These are phyloP conservation scores for Trichocladium uniseriatum DNA, from an alignment of 495 filamentous ascomycete genomes.

Conservation along the genomic window DNA sequence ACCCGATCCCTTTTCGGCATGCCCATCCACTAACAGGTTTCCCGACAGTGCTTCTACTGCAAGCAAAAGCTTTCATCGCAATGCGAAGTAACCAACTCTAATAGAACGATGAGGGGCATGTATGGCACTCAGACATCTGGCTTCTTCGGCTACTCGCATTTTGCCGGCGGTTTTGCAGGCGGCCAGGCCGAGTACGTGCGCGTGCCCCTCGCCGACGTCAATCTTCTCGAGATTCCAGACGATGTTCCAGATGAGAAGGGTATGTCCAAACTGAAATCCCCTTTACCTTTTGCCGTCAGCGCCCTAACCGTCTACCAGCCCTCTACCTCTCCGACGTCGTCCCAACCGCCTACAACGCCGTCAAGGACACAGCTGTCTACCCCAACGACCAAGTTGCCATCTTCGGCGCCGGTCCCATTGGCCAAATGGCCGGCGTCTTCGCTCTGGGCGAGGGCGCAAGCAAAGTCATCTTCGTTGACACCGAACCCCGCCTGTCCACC, in stretches of 20 bases:
- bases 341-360: slow-evolving; percentile 67
- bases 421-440: slow-evolving; percentile 71
- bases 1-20: no score
- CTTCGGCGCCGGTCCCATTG: slow-evolving; percentile 72
- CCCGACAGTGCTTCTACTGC: slow-evolving; percentile 69
- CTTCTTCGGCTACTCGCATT: slow-evolving; percentile 64
- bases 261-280: slow-evolving; percentile 24
- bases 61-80: slow-evolving; percentile 62
- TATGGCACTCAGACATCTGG: slow-evolving; percentile 66
- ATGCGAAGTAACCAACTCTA: slow-evolving; percentile 72
- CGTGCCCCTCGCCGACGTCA: slow-evolving; percentile 74
- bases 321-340: slow-evolving; percentile 78
- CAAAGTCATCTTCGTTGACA: slow-evolving; percentile 75
- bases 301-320: slow-evolving; percentile 8
- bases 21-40: no score
- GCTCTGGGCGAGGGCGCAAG: slow-evolving; percentile 60
- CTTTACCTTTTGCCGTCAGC: no score
- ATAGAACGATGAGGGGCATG: slow-evolving; percentile 58
- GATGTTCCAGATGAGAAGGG: slow-evolving; percentile 81
- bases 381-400: slow-evolving; percentile 73
- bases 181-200: slow-evolving; percentile 84
- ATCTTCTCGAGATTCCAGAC: slow-evolving; percentile 70
- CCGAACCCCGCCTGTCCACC: slow-evolving; percentile 64
- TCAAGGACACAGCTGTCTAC: slow-evolving; percentile 76
- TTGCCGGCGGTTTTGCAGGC: slow-evolving; percentile 82